Evolutionary conservation across 2,329 filamentous ascomycete genomes (phyloP).

Genomic region (Nemania sp.): DNA sequence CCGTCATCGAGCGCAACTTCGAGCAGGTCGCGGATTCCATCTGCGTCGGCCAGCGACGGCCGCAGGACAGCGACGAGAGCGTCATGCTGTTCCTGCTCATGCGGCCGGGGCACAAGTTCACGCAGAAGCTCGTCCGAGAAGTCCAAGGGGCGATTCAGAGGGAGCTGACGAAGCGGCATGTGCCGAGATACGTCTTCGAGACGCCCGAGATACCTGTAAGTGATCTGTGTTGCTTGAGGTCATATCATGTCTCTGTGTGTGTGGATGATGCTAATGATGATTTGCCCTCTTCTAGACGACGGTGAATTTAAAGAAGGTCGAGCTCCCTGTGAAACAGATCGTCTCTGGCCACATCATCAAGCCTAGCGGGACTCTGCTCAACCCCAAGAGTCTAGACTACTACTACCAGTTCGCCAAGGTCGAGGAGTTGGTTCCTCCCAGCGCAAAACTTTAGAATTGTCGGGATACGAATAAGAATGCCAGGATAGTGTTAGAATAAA

Average conservation of each 20-base stretch:
- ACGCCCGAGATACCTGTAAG: conserved; percentile 79
- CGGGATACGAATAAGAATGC: background rate
- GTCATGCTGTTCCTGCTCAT: conserved; percentile 62
- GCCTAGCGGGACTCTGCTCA: conserved; percentile 75
- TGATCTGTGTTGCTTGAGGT: background rate
- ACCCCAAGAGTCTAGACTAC: conserved; percentile 74
- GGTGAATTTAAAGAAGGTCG: conserved; percentile 84
- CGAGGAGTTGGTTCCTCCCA: conserved; percentile 58
- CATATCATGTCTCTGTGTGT: background rate
- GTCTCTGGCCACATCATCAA: conserved; percentile 75
- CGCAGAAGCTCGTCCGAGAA: conserved; percentile 55
- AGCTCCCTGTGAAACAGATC: conserved; percentile 83
- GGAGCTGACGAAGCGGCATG: conserved; percentile 73
- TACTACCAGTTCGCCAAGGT: conserved; percentile 80
- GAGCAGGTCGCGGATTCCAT: conserved; percentile 70
- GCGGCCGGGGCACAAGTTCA: conserved; percentile 61
- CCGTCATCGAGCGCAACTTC: conserved; percentile 70
- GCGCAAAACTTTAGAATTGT: conserved; percentile 52
- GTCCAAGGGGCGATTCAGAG: conserved; percentile 68
- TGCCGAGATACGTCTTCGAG: conserved; percentile 79
- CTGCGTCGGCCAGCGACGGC: conserved; percentile 77
- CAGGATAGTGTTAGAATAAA: background rate
- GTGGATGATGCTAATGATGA: background rate
- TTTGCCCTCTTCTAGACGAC: conserved; percentile 61
- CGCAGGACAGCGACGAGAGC: conserved; percentile 56